These are phyloP conservation scores for Oleoguttula mirabilis DNA, from an alignment of 495 filamentous ascomycete species.

Conservation along the genomic window DNA sequence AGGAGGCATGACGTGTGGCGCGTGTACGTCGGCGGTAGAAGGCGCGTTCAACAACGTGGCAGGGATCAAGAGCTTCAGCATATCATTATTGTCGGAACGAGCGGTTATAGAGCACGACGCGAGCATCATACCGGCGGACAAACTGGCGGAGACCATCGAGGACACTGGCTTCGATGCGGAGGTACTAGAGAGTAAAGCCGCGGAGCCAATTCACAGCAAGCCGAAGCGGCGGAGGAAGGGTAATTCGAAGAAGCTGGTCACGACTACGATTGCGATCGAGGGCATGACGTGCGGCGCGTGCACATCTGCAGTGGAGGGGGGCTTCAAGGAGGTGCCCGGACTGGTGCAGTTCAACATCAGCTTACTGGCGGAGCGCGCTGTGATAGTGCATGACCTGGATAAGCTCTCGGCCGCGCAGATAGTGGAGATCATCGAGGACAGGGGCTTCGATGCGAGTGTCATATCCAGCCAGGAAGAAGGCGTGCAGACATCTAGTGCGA, in stretches of 20 bases:
- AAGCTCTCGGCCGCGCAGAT: slow-evolving; percentile 60
- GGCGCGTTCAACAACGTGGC: slow-evolving; percentile 52
- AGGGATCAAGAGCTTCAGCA: slow-evolving; percentile 32
- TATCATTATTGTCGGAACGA: slow-evolving; percentile 46
- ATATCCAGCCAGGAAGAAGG: slow-evolving; percentile 45
- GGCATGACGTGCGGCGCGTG: slow-evolving; percentile 98
- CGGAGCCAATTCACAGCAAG: neutral
- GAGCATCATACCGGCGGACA: slow-evolving; percentile 43
- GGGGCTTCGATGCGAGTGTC: slow-evolving; percentile 82
- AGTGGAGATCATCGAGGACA: slow-evolving; percentile 69
- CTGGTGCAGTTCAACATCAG: slow-evolving; percentile 86
- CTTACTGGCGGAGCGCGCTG: slow-evolving; percentile 79
- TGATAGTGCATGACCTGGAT: slow-evolving; percentile 67
- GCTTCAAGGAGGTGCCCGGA: slow-evolving; percentile 65
- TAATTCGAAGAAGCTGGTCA: slow-evolving; percentile 23
- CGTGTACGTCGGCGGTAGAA: slow-evolving; percentile 85
- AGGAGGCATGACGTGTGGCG: slow-evolving; percentile 96
- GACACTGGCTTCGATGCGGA: slow-evolving; percentile 36
- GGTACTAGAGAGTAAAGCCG: slow-evolving; percentile 28
- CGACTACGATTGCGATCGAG: slow-evolving; percentile 68
- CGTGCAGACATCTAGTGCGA: slow-evolving; percentile 35
- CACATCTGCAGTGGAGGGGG: slow-evolving; percentile 77
- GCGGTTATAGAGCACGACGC: slow-evolving; percentile 40
- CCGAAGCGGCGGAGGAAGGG: slow-evolving; percentile 11
- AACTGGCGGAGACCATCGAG: slow-evolving; percentile 55